A percentile compares a stretch with the other conserved stretches of the same genome.
Evolutionary conservation across 768 basidiomycete species (phyloP).

Genomic region (Trametes maxima): DNA sequence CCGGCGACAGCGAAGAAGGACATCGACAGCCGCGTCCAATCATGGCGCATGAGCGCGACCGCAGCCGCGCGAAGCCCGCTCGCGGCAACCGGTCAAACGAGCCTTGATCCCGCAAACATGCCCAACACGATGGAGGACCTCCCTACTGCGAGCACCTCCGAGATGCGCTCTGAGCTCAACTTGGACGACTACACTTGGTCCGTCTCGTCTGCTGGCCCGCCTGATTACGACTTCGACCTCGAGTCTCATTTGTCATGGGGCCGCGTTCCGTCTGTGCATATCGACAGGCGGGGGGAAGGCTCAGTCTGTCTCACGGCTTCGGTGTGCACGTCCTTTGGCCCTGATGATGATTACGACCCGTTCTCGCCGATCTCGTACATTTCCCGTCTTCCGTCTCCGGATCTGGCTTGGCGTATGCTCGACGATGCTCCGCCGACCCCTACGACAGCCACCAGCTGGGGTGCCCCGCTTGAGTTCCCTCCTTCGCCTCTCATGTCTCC

Average conservation of each 20-base stretch:
- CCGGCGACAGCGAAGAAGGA: slow-evolving; percentile 50
- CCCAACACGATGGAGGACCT: slow-evolving; percentile 45
- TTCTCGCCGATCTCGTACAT: slow-evolving; percentile 39
- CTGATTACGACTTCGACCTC: slow-evolving; percentile 40
- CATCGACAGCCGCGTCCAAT: slow-evolving; percentile 58
- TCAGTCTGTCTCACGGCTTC: slow-evolving; percentile 59
- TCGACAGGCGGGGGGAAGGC: slow-evolving; percentile 54
- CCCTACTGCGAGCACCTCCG: slow-evolving; percentile 25
- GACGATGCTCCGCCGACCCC: slow-evolving; percentile 58
- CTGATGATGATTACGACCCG: slow-evolving; percentile 47
- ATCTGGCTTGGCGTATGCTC: slow-evolving; percentile 56
- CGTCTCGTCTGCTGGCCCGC: slow-evolving; percentile 67
- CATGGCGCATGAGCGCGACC: slow-evolving; percentile 66
- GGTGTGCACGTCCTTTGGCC: slow-evolving; percentile 58
- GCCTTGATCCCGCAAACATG: slow-evolving; percentile 53
- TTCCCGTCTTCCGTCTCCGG: slow-evolving; percentile 54
- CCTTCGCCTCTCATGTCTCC: slow-evolving; percentile 33
- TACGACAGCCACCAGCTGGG: slow-evolving; percentile 51
- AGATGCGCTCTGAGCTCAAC: slow-evolving; percentile 46
- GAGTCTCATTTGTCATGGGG: slow-evolving; percentile 43
- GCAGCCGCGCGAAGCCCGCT: slow-evolving; percentile 43
- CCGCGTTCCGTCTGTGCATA: slow-evolving; percentile 54
- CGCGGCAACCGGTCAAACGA: slow-evolving; percentile 50
- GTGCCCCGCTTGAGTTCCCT: slow-evolving; percentile 42
- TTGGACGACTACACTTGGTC: slow-evolving; percentile 74